Evolutionary conservation across 1,284 basidiomycete species (phyloP), one percentile per base, ranked within the genome.

Genomic region (Leucoagaricus sp.): DNA sequence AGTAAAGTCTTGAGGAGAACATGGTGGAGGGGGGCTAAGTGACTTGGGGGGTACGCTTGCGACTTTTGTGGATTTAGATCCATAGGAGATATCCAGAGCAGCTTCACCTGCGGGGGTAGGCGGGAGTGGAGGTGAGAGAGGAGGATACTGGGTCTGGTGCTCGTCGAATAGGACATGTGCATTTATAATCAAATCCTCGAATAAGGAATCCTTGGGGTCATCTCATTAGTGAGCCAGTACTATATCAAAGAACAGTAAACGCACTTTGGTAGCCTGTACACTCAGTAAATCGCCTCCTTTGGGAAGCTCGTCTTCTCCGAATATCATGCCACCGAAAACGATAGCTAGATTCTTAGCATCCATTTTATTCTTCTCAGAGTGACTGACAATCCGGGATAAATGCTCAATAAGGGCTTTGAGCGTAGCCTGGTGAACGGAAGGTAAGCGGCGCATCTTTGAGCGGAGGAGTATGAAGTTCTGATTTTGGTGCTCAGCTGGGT

Each of bases 301-400:
- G 0, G 89, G 85, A 48, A 91, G 77, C 58, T 95, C 91, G 58
- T 96, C 94, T 68, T 94, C 93, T 10, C 93, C 93, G 65, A 96
- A 95, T 45, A 96, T 83, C 10, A 94, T 91, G 10, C 85, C 80
- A 41, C 87, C 87, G 72, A 94, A 94, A 1, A 94, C 87, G 55
- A 95, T 93, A 4, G 91, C 90, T 23, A 96, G 76, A 66, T 94
- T 96, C 76, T 91, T 91, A 0, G 89, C 78, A 61, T 94, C 93
- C 96, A 99, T 99, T 75, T 97, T 98, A 72, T 97, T 98, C 69
- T 83, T 83, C 19, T 86, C 83, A 4, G 82, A 78, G 49, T 83
- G 78, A 6, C 84, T 76, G 1, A 87, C 85, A 4, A 99, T 86
- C 23, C 88, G 82, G 7, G 89, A 79, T 10, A 99, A 84, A 70